phyloP scores from a whole-genome alignment of 331 rosid species.

The Quercus phellos region DNA sequence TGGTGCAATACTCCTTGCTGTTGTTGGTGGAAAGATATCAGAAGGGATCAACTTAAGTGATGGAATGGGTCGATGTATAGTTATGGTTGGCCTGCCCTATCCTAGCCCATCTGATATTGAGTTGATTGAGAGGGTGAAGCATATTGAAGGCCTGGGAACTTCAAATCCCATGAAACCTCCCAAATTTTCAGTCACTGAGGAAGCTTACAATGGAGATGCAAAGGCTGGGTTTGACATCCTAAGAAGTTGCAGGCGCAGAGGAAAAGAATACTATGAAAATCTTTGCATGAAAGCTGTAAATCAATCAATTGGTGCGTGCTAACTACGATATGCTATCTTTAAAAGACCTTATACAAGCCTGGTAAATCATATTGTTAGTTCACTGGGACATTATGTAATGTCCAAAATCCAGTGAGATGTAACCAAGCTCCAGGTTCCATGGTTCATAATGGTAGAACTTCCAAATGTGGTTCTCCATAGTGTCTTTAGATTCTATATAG shows the following conservation, averaged over 20 bases:
- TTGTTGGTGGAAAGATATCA: slow-evolving; percentile 90
- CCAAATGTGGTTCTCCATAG: background rate
- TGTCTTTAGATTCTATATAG: background rate
- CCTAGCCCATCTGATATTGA: slow-evolving; percentile 87
- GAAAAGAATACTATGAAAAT: slow-evolving; percentile 87
- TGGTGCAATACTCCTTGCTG: slow-evolving; percentile 85
- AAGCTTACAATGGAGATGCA: slow-evolving; percentile 44
- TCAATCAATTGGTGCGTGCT: slow-evolving; percentile 82
- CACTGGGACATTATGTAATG: background rate
- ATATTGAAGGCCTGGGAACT: slow-evolving; percentile 63
- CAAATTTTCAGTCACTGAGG: slow-evolving; percentile 22
- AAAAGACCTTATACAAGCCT: background rate
- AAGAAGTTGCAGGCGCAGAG: slow-evolving; percentile 74
- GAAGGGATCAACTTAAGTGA: slow-evolving; percentile 98
- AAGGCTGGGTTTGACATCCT: slow-evolving; percentile 65
- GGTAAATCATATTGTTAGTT: background rate
- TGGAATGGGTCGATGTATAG: slow-evolving; percentile 90
- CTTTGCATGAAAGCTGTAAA: slow-evolving; percentile 99
- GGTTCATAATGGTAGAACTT: background rate
- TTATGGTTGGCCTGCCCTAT: slow-evolving; percentile 97
- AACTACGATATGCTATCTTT: background rate
- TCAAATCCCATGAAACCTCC: slow-evolving; percentile 31
- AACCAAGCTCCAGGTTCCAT: slow-evolving; percentile 1
- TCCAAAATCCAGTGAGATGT: slow-evolving; percentile 8
- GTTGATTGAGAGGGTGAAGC: slow-evolving; percentile 87